Conservation (phyloP, 306 rosid genomes). For the Quercus glauca region DNA sequence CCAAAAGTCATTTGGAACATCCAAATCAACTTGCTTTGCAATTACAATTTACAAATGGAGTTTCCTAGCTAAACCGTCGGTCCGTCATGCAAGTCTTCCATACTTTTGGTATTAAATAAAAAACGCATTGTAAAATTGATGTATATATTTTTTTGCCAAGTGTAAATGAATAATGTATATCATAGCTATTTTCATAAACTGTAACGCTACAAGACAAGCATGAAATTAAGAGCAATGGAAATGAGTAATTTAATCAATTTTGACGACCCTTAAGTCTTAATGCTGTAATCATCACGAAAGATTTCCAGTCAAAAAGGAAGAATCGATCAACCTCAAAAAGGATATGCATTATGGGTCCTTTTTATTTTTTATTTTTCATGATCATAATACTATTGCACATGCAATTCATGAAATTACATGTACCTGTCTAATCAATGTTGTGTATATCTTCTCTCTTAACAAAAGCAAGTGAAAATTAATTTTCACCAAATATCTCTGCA, state of each 20-base stretch:
- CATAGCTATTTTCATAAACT: not conserved
- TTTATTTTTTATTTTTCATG: not conserved
- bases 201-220: not conserved
- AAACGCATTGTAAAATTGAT: too few species aligned
- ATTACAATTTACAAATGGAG: too few species aligned
- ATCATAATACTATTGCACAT: slow-evolving; percentile 6
- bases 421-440: slow-evolving; percentile 17
- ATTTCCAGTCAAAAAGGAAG: slow-evolving; percentile 34
- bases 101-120: too few species aligned
- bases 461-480: not conserved
- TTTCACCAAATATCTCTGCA: slow-evolving; percentile 1
- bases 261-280: not conserved
- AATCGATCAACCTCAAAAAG: slow-evolving; percentile 21
- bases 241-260: slow-evolving; percentile 14
- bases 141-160: too few species aligned
- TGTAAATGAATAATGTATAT: not conserved
- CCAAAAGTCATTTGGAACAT: too few species aligned
- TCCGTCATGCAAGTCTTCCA: too few species aligned
- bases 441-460: not conserved
- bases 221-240: not conserved
- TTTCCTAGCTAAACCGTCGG: too few species aligned
- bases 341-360: not conserved
- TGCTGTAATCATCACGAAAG: slow-evolving; percentile 22
- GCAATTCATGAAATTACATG: slow-evolving; percentile 24
- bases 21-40: too few species aligned